Evolutionary conservation across 2,329 filamentous ascomycete species (phyloP).

Genomic region (Nemania diffusa): DNA sequence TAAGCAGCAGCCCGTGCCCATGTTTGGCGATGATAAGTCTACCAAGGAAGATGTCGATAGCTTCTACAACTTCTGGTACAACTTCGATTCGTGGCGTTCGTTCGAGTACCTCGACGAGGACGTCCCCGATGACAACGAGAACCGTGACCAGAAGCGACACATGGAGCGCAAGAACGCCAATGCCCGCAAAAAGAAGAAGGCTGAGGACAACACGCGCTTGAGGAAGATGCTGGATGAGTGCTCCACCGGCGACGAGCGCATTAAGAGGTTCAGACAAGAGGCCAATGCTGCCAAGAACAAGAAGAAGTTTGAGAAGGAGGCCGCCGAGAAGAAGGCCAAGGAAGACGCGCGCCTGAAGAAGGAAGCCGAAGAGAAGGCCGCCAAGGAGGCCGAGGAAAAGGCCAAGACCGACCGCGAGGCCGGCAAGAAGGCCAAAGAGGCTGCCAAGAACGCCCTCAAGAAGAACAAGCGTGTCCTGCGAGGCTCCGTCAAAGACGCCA

Average conservation of each 20-base stretch:
- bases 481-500: constrained; percentile 93
- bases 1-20: constrained; percentile 86
- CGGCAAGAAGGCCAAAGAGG: constrained; percentile 96
- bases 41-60: constrained; percentile 88
- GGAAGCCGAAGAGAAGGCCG: constrained; percentile 81
- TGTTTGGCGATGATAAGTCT: constrained; percentile 84
- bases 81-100: constrained; percentile 96
- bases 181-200: constrained; percentile 99
- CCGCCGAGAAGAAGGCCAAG: constrained; percentile 84
- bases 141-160: constrained; percentile 98
- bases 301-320: constrained; percentile 90
- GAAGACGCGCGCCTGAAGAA: constrained; percentile 88
- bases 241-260: constrained; percentile 87
- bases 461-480: constrained; percentile 99
- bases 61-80: constrained; percentile 99
- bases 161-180: constrained; percentile 99
- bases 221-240: constrained; percentile 90
- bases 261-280: constrained; percentile 95
- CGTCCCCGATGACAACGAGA: constrained; percentile 98
- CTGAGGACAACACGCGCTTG: constrained; percentile 91
- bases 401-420: constrained; percentile 87
- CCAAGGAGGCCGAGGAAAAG: constrained; percentile 85
- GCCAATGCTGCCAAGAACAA: constrained; percentile 96
- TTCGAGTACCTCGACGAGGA: constrained; percentile 99
- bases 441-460: constrained; percentile 98